A percentile compares a stretch with the other conserved stretches of the same genome.
Conservation (phyloP, 2,329 filamentous ascomycete genomes). For the Fusarium haematococcum region DNA sequence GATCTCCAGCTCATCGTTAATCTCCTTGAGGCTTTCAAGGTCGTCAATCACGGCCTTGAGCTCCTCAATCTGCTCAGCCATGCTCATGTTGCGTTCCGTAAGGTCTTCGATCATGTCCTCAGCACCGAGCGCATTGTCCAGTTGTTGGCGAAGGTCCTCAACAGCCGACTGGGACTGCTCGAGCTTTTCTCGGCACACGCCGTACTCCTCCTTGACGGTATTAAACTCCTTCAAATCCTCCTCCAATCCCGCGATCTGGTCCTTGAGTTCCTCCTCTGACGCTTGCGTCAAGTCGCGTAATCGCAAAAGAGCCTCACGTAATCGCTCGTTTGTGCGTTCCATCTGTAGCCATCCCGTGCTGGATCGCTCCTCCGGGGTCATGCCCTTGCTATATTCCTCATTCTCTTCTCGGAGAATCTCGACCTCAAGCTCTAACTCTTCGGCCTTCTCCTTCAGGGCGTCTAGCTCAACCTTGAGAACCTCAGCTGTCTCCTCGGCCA, state of each 20-base stretch:
- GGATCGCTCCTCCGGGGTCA: slow-evolving; percentile 87
- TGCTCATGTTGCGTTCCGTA: slow-evolving; percentile 85
- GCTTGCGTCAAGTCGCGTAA: slow-evolving; percentile 90
- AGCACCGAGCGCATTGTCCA: slow-evolving; percentile 87
- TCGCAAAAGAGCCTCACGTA: slow-evolving; percentile 85
- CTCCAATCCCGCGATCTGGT: slow-evolving; percentile 79
- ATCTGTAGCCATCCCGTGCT: slow-evolving; percentile 91
- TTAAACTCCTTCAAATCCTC: slow-evolving; percentile 77
- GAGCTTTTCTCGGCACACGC: slow-evolving; percentile 78
- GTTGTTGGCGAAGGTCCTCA: slow-evolving; percentile 88
- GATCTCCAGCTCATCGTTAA: slow-evolving; percentile 93
- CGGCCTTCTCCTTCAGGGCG: slow-evolving; percentile 77
- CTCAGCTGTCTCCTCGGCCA: slow-evolving; percentile 94
- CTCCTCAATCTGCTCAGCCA: slow-evolving; percentile 86
- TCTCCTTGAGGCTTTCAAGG: slow-evolving; percentile 87
- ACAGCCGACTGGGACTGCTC: slow-evolving; percentile 78
- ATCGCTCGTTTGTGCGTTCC: slow-evolving; percentile 88
- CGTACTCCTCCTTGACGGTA: slow-evolving; percentile 75
- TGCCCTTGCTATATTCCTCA: slow-evolving; percentile 82
- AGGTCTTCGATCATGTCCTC: slow-evolving; percentile 96
- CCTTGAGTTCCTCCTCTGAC: slow-evolving; percentile 82
- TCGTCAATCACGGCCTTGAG: slow-evolving; percentile 86
- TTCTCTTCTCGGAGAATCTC: slow-evolving; percentile 92
- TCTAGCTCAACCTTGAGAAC: slow-evolving; percentile 84
- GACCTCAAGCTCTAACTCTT: slow-evolving; percentile 89